Base-by-base conservation (phyloP, 148 eudicot species). In the Amaranthus hypochondriacus region DNA sequence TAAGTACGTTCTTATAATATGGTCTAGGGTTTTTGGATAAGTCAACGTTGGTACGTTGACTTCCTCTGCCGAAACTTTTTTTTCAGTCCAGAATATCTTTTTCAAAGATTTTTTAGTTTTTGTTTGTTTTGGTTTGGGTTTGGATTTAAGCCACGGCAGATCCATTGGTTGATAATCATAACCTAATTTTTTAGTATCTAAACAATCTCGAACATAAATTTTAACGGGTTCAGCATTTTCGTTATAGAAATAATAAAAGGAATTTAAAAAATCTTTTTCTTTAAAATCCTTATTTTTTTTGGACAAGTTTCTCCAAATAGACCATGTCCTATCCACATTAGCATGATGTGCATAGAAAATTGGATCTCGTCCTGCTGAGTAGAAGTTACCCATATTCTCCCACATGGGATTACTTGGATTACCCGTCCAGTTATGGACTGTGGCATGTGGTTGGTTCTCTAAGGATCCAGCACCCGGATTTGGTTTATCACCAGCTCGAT, bases 311-410 rank as follows among this genome's bases (percentile, higher is more conserved):
- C 84, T 90, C 98, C 98, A 93, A 4, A 89, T 13, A 3, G 80
- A 73, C 98, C 98, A 90, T 81, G 89, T 53, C 7, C 96, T 78
- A 15, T 93, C 96, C 8, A 89, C 56, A 44, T 93, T 93, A 9
- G 85, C 56, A 54, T 93, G 98, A 71, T 93, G 98, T 58, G 80
- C 88, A 14, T 56, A 93, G 70, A 90, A 93, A 3, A 93, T 63
- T 3, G 98, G 94, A 77, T 93, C 96, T 1, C 90, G 65, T 0
- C 69, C 98, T 3, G 98, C 96, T 0, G 98, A 89, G 80, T 90
- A 93, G 69, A 93, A 90, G 80, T 86, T 87, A 4, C 98, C 98
- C 98, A 90, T 90, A 79, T 93, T 79, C 78, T 93, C 98, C 2
- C 75, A 52, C 10, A 86, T 86, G 4, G 87, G 85, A 66, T 85